Base-by-base conservation (phyloP, 176 grass and related monocot species). In the Carex myosuroides region DNA sequence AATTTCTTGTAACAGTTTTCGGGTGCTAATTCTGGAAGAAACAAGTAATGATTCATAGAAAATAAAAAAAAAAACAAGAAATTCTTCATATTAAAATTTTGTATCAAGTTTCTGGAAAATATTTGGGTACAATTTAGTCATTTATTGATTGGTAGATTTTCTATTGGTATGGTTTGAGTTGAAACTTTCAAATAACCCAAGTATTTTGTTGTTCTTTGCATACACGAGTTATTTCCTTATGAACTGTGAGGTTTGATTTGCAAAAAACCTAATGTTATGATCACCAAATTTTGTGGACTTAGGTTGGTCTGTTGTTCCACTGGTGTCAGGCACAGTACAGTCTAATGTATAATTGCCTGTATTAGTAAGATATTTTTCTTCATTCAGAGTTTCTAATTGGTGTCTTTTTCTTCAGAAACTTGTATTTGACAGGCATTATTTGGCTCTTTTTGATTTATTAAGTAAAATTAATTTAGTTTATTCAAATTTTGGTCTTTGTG, bases 401-500 rank as follows among this genome's bases (percentile, higher is more conserved):
- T 73, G n/a, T 22, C 24, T 48, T 69, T 46, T 46, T 20, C 3
- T 73, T 75, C 26, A 1, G 2, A 30, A 54, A 76, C 29, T 76
- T 54, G 20, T 54, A 54, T 55, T 16, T 76, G 20, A 32, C 48
- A 54, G 4, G 72, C 6, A 26, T 76, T 56, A 29, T 75, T 55
- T 17, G 20, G 11, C 13, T 76, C 50, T 76, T 70, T 70, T 39
- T 35, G 1, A 30, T 75, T 29, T 7, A 55, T 55, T 29, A 54
- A 75, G 26, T 54, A 29, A 50, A 50, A 16, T 16, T 55, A 55
- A 24, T 54, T 73, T 76, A 29, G 72, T 54, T 32, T 76, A 54
- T 55, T 55, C 72, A 76, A 44, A 62, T 22, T 61, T 61, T 6
- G 18, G 79, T 21, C 52, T 35, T 58, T 72, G 79, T 90, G 39